Base-by-base conservation (phyloP, 1,284 basidiomycete species). In the Ustilago nuda region DNA sequence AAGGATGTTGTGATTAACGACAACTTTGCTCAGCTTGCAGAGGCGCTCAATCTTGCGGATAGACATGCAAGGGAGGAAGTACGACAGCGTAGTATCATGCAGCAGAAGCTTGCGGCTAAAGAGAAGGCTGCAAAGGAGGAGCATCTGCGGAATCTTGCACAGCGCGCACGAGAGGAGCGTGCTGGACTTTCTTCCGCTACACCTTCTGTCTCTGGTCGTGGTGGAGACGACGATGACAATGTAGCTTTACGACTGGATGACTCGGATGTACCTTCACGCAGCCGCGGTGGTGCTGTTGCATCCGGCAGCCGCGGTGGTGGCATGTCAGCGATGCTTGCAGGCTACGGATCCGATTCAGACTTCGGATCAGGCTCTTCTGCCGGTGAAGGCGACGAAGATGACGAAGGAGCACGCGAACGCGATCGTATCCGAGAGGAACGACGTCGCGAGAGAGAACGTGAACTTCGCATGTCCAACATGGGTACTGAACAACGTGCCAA, bases 1-100 rank as follows among this genome's bases (percentile, higher is more conserved):
- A 96, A 99, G 87, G 97, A 99, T 86, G 95, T 98, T 73, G 93
- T 95, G 85, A 99, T 99, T 87, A 99, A 99, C 84, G 97, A 99
- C 87, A 95, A 96, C 87, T 99, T 99, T 88, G 96, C 96, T 62
- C 98, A 98, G 87, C 96, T 99, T 86, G 96, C 96, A 3, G 96
- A 99, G 88, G 91, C 97, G 2, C 88, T 99, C 51, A 96, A 93
- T 84, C 90, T 99, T 56, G 96, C 97, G n/a, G 97, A 99, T 85
- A 90, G 95, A 68, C 97, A 98, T 87, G 95, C 97, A 2, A 92
- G 97, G 57, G 96, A 99, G 84, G 96, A 99, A 88, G 97, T 99
- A 41, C 91, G 95, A 30, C 95, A 98, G 85, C 92, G 97, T 61
- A 89, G 94, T 13, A 90, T 97, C 70, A 98, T 99, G 95, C 95